These are phyloP conservation scores for Hansenula sp. DNA, from an alignment of 1,139 yeast genomes.

Conservation along the genomic window DNA sequence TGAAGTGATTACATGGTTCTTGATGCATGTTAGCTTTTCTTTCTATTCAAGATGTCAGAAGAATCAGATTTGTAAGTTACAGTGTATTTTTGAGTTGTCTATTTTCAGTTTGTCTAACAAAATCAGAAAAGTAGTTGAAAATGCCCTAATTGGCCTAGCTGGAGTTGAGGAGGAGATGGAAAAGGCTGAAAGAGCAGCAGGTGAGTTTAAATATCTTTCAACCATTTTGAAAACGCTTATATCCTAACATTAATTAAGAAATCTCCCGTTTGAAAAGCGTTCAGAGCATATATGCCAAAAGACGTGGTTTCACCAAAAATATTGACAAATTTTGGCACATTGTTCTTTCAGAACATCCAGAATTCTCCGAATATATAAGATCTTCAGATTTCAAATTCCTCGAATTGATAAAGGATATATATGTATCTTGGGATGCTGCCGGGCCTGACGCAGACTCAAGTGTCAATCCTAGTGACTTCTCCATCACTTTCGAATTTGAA, in stretches of 20 bases:
- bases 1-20: no score
- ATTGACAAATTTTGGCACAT: constrained; percentile 77
- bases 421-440: constrained; percentile 47
- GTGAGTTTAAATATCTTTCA: constrained; percentile 10
- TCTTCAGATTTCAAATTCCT: constrained; percentile 67
- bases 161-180: constrained; percentile 21
- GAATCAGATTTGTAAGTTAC: constrained; percentile 3
- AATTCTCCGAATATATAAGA: constrained; percentile 65
- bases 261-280: constrained; percentile 43
- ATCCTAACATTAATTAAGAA: no score
- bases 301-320: constrained; percentile 41
- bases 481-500: constrained; percentile 51
- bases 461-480: constrained; percentile 45
- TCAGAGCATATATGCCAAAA: constrained; percentile 43
- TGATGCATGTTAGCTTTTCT: no score
- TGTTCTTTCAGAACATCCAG: constrained; percentile 71
- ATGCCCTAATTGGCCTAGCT: constrained; percentile 21
- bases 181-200: constrained; percentile 22
- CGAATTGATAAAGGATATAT: constrained; percentile 55
- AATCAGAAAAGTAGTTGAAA: constrained; percentile 14
- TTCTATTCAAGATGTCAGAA: constrained; percentile 1
- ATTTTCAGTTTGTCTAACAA: neutral
- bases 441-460: constrained; percentile 25
- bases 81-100: neutral
- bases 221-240: no score